Percentiles rank a stretch among this genome's conserved stretches.
Conservation (phyloP, 257 asterid genomes). For the Solanum dulcamara region DNA sequence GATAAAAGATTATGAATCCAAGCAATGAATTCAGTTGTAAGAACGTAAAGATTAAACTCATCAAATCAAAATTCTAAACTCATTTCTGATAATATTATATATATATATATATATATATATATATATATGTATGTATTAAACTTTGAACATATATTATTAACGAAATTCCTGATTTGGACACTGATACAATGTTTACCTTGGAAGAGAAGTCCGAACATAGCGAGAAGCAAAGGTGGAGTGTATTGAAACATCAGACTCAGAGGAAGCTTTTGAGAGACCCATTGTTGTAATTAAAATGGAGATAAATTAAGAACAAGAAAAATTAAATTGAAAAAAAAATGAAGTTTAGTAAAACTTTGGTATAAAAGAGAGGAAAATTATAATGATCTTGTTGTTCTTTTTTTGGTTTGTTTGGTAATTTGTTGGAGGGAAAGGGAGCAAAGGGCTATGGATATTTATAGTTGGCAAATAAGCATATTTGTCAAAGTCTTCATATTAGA, state of each 20-base stretch:
- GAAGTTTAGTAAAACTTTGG: background rate
- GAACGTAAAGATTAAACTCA: background rate
- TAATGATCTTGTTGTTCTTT: background rate
- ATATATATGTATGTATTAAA: background rate
- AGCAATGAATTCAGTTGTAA: background rate
- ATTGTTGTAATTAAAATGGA: background rate
- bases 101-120: no score
- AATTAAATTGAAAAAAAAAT: no score
- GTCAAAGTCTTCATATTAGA: background rate
- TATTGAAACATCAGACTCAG: conserved; percentile 5
- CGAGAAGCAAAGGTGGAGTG: conserved; percentile 16
- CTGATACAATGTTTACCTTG: background rate
- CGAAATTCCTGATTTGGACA: background rate
- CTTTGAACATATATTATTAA: background rate
- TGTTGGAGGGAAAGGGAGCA: background rate
- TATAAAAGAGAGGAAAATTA: background rate
- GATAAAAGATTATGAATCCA: background rate
- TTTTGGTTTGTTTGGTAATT: background rate
- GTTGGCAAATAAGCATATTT: background rate
- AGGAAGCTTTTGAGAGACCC: conserved; percentile 5
- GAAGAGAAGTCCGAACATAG: conserved; percentile 12
- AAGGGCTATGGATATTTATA: no score
- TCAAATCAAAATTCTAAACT: background rate
- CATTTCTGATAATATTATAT: background rate
- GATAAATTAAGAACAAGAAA: background rate